Percentiles rank a stretch among this genome's conserved stretches.
These are phyloP conservation scores for Arxiozyma slooffiae DNA, from an alignment of 1,139 yeast species.

Conservation along the genomic window DNA sequence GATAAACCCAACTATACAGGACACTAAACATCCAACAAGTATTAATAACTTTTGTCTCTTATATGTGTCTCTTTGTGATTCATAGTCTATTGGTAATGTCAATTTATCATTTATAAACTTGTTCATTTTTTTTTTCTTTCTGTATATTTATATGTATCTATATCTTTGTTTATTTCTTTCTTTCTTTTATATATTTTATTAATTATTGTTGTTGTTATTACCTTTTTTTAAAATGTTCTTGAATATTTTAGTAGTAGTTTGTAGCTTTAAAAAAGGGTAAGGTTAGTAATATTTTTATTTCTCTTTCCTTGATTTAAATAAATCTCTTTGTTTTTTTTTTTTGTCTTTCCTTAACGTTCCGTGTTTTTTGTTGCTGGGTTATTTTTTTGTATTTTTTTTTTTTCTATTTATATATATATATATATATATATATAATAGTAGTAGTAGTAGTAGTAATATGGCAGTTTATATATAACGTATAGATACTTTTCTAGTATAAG, in stretches of 20 bases:
- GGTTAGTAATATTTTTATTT: too few species aligned
- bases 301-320: too few species aligned
- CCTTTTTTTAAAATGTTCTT: too few species aligned
- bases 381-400: neutral
- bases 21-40: slow-evolving; percentile 14
- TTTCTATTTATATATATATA: too few species aligned
- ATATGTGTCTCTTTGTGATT: slow-evolving; percentile 18
- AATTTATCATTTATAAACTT: slow-evolving; percentile 20
- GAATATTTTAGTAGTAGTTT: too few species aligned
- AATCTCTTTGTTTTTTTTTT: too few species aligned
- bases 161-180: slow-evolving; percentile 16
- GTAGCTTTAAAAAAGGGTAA: too few species aligned
- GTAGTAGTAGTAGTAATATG: too few species aligned
- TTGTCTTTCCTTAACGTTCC: neutral
- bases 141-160: slow-evolving; percentile 11
- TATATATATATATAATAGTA: too few species aligned
- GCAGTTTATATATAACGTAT: neutral
- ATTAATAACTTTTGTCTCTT: slow-evolving; percentile 12
- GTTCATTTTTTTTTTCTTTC: slow-evolving; percentile 8
- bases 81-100: slow-evolving; percentile 27
- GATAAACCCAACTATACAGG: slow-evolving; percentile 20
- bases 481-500: neutral
- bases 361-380: neutral
- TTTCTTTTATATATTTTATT: neutral
- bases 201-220: slow-evolving; percentile 5